phyloP scores from a whole-genome alignment of 208 protist genomes.

The Tritrichomonas musculus region DNA sequence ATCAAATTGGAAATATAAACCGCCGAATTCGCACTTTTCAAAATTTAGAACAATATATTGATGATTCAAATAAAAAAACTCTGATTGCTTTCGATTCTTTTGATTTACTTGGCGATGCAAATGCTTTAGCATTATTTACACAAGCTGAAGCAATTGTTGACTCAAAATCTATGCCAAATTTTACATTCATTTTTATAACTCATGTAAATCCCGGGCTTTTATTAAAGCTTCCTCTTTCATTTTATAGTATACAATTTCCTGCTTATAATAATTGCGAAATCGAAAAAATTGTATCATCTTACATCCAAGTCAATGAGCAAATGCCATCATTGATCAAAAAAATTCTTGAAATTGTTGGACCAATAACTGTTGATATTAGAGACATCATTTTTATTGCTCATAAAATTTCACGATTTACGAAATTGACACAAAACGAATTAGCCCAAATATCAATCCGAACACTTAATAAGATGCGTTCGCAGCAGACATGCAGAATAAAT shows the following conservation, averaged over 20 bases:
- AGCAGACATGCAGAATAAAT: not conserved
- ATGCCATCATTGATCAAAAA: not conserved
- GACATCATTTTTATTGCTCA: slow-evolving; percentile 5
- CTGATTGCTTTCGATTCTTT: not conserved
- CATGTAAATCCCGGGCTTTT: not conserved
- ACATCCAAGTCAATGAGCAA: not conserved
- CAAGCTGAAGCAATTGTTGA: not conserved
- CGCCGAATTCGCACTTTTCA: not conserved
- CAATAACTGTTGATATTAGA: not conserved
- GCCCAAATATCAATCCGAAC: not conserved
- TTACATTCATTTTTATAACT: not conserved
- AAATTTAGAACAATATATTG: not conserved
- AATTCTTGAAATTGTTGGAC: not conserved
- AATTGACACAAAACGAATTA: not conserved
- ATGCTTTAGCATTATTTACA: not conserved
- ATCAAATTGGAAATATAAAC: not conserved
- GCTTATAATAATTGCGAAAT: not conserved
- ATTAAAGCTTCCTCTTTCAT: not conserved
- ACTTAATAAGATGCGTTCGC: not conserved
- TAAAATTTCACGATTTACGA: not conserved
- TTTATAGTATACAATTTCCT: not conserved
- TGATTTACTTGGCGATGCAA: slow-evolving; percentile 2
- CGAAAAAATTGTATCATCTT: not conserved
- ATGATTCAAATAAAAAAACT: not conserved
- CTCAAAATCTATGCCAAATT: not conserved